Conservation (phyloP, 2,329 filamentous ascomycete species). For the Fusarium buxicola region DNA sequence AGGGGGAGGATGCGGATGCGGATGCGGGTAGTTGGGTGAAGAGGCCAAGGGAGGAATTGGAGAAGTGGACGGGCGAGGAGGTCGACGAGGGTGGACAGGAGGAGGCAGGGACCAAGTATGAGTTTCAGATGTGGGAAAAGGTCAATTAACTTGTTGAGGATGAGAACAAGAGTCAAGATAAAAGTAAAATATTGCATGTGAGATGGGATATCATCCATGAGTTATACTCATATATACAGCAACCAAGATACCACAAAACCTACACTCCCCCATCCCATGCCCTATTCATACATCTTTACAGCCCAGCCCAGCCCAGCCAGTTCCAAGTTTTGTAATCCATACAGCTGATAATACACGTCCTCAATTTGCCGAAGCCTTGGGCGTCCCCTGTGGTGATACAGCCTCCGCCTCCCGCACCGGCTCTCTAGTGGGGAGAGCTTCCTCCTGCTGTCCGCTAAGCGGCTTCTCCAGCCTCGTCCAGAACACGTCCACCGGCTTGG, state of each 20-base stretch:
- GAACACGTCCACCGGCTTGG: conserved; percentile 56
- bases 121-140: conserved; percentile 81
- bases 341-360: conserved; percentile 43
- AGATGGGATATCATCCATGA: conserved; percentile 36
- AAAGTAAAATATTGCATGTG: conserved; percentile 20
- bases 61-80: conserved; percentile 74
- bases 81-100: conserved; percentile 66
- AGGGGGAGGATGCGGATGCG: conserved; percentile 51
- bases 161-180: neutral
- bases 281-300: conserved; percentile 39
- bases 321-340: conserved; percentile 30
- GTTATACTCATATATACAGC: conserved; percentile 35
- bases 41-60: conserved; percentile 63
- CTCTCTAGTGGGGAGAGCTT: conserved; percentile 22
- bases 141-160: conserved; percentile 27
- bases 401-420: conserved; percentile 33
- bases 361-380: conserved; percentile 41
- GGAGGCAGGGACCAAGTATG: conserved; percentile 74
- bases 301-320: conserved; percentile 13
- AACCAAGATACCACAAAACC: conserved; percentile 22
- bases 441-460: conserved; percentile 50
- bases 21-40: conserved; percentile 64
- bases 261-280: conserved; percentile 3
- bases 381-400: conserved; percentile 16
- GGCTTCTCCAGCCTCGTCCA: conserved; percentile 57